Percentiles rank a stretch among this genome's conserved stretches.
phyloP scores from a whole-genome alignment of 345 rosid genomes.

The Hibiscus tridactylites region DNA sequence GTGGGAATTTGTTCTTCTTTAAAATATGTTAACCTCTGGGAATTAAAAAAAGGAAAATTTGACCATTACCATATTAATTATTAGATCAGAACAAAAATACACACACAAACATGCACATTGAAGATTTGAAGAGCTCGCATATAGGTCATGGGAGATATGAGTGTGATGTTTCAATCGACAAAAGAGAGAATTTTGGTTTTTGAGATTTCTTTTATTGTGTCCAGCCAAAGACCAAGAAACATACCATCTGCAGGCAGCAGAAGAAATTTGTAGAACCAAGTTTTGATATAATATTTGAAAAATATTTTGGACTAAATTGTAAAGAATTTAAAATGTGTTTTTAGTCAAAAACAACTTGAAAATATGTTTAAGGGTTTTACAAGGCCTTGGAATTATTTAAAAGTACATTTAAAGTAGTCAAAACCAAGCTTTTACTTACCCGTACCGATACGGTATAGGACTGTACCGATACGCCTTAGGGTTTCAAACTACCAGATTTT shows the following conservation, averaged over 20 bases:
- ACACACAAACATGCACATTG: not conserved
- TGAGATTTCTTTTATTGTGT: not conserved
- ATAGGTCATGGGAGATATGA: constrained; percentile 45
- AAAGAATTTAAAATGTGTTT: no score
- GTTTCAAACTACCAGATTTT: no score
- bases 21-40: not conserved
- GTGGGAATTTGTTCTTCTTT: constrained; percentile 17
- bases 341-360: no score
- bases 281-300: no score
- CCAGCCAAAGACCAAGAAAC: not conserved
- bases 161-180: constrained; percentile 51
- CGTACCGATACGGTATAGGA: no score
- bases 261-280: no score
- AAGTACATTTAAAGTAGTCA: no score
- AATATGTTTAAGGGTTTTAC: no score
- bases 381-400: no score
- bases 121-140: constrained; percentile 13
- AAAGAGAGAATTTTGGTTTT: constrained; percentile 21
- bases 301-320: no score
- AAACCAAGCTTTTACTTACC: no score
- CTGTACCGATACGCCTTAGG: no score
- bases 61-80: not conserved
- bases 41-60: not conserved
- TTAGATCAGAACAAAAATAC: not conserved
- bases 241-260: not conserved